A percentile compares a stretch with the other conserved stretches of the same genome.
These are phyloP conservation scores for Fusarium globosum DNA, from an alignment of 2,329 filamentous ascomycete species.

Conservation along the genomic window DNA sequence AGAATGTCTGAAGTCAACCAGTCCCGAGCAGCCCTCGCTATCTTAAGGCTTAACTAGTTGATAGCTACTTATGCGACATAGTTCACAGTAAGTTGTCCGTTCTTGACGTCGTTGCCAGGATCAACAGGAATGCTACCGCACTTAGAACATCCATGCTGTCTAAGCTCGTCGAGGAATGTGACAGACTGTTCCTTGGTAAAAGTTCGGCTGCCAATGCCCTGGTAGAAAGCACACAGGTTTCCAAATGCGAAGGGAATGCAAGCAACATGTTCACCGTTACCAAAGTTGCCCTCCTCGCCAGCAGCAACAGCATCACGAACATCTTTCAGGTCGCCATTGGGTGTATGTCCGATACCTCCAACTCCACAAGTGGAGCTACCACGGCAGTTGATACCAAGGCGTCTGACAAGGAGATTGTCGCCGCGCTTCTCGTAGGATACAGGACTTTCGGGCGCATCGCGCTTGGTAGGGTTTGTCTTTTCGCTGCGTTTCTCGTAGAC, in stretches of 20 bases:
- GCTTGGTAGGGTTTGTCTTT: background rate
- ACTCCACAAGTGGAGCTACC: slow-evolving; percentile 1
- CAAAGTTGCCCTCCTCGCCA: background rate
- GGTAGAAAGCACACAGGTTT: slow-evolving; percentile 1
- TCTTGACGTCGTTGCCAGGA: background rate
- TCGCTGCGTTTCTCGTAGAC: background rate
- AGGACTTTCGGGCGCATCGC: background rate
- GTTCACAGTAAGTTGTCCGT: slow-evolving; percentile 1
- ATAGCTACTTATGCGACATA: background rate
- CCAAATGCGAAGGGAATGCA: background rate
- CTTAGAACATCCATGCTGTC: background rate
- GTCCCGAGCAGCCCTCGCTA: accelerated
- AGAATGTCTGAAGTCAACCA: background rate
- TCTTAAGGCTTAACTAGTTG: accelerated
- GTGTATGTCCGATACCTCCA: background rate
- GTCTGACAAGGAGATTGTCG: background rate
- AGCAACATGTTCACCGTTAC: background rate
- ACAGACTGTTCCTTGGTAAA: slow-evolving; percentile 2
- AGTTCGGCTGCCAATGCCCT: background rate
- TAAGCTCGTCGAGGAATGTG: background rate
- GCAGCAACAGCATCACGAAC: slow-evolving; percentile 4
- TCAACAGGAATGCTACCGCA: slow-evolving; percentile 8
- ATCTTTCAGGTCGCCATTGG: background rate
- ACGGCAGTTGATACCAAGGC: slow-evolving; percentile 1
- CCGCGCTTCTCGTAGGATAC: background rate